Percentiles rank a stretch among this genome's conserved stretches.
Evolutionary conservation across 2,329 filamentous ascomycete genomes (phyloP).

Genomic region (Apiospora rasikravindrae): DNA sequence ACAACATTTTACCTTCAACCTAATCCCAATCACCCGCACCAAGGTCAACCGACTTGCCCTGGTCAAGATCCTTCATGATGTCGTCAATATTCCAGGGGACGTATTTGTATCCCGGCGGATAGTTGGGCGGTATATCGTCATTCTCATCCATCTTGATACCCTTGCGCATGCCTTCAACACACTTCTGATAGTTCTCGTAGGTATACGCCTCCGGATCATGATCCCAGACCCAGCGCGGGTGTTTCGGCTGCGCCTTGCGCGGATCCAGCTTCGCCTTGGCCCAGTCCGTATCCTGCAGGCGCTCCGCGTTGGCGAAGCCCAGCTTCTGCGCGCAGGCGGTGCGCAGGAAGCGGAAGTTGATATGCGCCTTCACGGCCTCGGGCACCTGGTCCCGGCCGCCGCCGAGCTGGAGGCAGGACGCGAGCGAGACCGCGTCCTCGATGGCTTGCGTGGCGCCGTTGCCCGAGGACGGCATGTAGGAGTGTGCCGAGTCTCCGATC

Average conservation of each 20-base stretch:
- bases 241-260: conserved; percentile 23
- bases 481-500: conserved; percentile 44
- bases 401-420: conserved; percentile 37
- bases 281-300: conserved; percentile 53
- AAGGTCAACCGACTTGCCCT: not conserved
- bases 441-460: conserved; percentile 44
- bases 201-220: conserved; percentile 40
- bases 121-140: conserved; percentile 15
- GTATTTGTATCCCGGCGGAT: conserved; percentile 19
- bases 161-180: conserved; percentile 25
- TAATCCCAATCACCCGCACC: conserved; percentile 14
- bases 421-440: conserved; percentile 42
- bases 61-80: conserved; percentile 6
- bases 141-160: conserved; percentile 17
- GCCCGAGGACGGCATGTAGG: conserved; percentile 42
- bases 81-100: conserved; percentile 19
- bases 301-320: conserved; percentile 45
- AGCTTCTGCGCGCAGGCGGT: conserved; percentile 53
- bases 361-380: conserved; percentile 35
- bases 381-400: conserved; percentile 32
- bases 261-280: conserved; percentile 20
- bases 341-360: conserved; percentile 37
- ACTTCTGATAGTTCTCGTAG: conserved; percentile 34
- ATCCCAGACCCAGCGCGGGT: conserved; percentile 31
- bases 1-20: not conserved